Conservation (phyloP, 225 moss, liverwort and hornwort species). For the Pseudoscleropodium purum region DNA sequence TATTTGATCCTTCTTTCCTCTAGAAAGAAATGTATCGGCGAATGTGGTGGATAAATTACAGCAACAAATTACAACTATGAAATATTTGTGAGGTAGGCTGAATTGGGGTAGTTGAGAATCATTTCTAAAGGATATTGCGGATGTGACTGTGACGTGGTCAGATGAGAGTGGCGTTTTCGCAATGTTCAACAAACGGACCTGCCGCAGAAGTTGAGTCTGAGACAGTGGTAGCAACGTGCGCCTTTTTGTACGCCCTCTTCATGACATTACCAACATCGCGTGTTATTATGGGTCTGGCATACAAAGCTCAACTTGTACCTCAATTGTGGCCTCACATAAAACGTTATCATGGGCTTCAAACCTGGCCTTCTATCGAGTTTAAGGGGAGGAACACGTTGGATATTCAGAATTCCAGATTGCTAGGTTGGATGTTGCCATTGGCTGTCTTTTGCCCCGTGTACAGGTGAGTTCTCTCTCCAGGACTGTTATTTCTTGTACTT, state of each 20-base stretch:
- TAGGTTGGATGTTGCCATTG: conserved; percentile 95
- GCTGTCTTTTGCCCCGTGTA: conserved; percentile 93
- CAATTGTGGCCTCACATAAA: conserved; percentile 91
- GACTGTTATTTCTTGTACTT: background rate
- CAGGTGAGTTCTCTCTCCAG: conserved; percentile 47
- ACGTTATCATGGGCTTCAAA: conserved; percentile 54
- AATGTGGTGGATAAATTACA: background rate
- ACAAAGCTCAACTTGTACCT: conserved; percentile 87
- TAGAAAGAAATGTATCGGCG: background rate
- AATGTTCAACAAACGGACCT: conserved; percentile 42
- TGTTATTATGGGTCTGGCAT: conserved; percentile 74
- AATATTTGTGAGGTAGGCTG: background rate
- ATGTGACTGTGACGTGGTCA: conserved; percentile 17
- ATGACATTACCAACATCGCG: conserved; percentile 53
- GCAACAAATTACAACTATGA: background rate
- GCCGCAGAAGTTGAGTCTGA: conserved; percentile 50
- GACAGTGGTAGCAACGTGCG: conserved; percentile 87
- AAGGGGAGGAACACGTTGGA: conserved; percentile 53
- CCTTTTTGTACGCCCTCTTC: conserved; percentile 83
- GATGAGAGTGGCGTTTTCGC: conserved; percentile 69
- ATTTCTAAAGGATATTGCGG: background rate
- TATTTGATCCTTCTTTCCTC: background rate
- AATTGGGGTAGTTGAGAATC: background rate
- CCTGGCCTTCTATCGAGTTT: conserved; percentile 80
- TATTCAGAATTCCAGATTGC: conserved; percentile 47